These are phyloP conservation scores for Leccinum incarnatum DNA, from an alignment of 768 basidiomycete genomes.

Conservation along the genomic window DNA sequence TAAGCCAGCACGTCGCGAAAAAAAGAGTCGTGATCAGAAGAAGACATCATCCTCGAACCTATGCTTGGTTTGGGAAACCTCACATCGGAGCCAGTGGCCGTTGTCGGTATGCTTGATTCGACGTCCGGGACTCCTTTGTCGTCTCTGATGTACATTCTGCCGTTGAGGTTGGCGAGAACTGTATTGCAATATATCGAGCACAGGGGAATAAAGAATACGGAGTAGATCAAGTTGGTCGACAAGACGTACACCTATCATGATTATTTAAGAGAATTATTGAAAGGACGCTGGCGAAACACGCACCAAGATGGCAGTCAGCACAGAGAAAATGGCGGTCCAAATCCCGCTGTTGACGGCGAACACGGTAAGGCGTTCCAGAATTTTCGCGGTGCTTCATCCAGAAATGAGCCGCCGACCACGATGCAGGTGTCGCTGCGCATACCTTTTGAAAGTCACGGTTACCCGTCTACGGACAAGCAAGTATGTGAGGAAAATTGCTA, in stretches of 20 bases:
- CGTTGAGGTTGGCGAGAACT: neutral
- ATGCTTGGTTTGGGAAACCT: neutral
- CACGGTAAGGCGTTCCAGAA: slow-evolving; percentile 1
- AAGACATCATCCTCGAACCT: neutral
- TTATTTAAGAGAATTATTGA: neutral
- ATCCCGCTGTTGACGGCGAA: slow-evolving; percentile 3
- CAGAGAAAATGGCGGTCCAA: slow-evolving; percentile 2
- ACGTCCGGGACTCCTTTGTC: neutral
- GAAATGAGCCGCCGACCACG: neutral
- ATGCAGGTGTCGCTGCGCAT: no score
- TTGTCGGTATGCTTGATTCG: neutral
- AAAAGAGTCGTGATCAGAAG: neutral
- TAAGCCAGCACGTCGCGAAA: neutral
- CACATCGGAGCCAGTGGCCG: neutral
- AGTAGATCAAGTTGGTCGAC: neutral
- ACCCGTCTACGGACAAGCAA: neutral
- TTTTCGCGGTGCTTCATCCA: neutral
- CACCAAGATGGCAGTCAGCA: slow-evolving; percentile 2
- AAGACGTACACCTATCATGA: neutral
- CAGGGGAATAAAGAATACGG: neutral
- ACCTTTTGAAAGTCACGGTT: neutral
- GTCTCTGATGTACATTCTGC: neutral
- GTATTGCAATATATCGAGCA: slow-evolving; percentile 3
- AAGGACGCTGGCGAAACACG: neutral
- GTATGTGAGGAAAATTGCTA: slow-evolving; percentile 1